Percentiles rank a stretch among this genome's conserved stretches.
Evolutionary conservation across 2,329 filamentous ascomycete species (phyloP).

Genomic region (Sphaerulina vaccinii): DNA sequence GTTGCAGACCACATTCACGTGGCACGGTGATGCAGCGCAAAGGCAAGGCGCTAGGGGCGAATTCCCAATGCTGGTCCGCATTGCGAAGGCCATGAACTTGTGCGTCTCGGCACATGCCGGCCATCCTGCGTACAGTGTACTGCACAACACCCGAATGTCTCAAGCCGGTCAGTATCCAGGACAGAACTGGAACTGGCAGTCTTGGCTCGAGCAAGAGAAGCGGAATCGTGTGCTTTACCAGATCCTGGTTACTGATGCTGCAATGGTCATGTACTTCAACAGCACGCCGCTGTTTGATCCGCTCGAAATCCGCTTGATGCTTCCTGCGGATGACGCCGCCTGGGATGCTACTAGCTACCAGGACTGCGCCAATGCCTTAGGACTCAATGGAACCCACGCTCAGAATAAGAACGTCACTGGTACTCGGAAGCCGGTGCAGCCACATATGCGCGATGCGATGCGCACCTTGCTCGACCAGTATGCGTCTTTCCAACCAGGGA

Average conservation of each 20-base stretch:
- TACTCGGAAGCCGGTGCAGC: slow-evolving; percentile 63
- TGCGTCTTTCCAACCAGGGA: slow-evolving; percentile 61
- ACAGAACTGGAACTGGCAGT: slow-evolving; percentile 61
- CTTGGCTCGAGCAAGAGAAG: slow-evolving; percentile 71
- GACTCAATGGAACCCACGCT: slow-evolving; percentile 58
- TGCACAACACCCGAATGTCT: slow-evolving; percentile 58
- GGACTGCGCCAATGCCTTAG: slow-evolving; percentile 65
- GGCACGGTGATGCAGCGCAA: slow-evolving; percentile 68
- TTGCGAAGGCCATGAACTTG: slow-evolving; percentile 59
- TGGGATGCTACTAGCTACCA: slow-evolving; percentile 64
- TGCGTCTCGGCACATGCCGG: slow-evolving; percentile 53
- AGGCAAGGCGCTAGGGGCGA: slow-evolving; percentile 62
- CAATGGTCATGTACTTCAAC: slow-evolving; percentile 71
- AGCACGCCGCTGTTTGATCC: slow-evolving; percentile 61
- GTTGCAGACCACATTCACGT: slow-evolving; percentile 62
- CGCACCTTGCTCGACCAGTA: slow-evolving; percentile 60
- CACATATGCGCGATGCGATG: slow-evolving; percentile 62
- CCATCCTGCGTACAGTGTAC: slow-evolving; percentile 54
- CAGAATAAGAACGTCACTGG: slow-evolving; percentile 62
- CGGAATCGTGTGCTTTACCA: slow-evolving; percentile 64
- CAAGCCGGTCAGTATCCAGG: slow-evolving; percentile 49
- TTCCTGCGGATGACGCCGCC: slow-evolving; percentile 70
- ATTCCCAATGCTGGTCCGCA: slow-evolving; percentile 56
- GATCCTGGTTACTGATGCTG: slow-evolving; percentile 63
- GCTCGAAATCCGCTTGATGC: slow-evolving; percentile 64